Evolutionary conservation across 345 rosid species (phyloP), one percentile per base, ranked within the genome.

Genomic region (Rhodomyrtus tomentosa): DNA sequence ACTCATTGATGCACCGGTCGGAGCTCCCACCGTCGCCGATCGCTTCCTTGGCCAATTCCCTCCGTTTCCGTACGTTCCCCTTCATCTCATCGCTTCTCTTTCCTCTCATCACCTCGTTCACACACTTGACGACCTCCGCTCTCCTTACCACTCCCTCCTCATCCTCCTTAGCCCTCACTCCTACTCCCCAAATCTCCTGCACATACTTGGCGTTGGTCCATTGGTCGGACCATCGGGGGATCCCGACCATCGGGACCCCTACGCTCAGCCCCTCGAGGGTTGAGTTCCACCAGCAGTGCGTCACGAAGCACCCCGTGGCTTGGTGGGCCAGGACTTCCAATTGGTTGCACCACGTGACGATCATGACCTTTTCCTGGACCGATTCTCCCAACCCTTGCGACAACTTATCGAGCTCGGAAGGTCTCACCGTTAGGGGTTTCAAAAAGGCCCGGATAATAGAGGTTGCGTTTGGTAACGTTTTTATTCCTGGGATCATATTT

Each of bases 141-240:
- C 87, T 91, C 85, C 89, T 91, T 88, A 95, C 95, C n/a, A 90
- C 53, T n/a, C 93, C 93, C 50, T 86, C 82, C 3, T 87, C 93
- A 80, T 86, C 92, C 89, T 91, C 95, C 56, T 87, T 90, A 1
- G 90, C 94, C 85, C 94, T 88, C 18, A 88, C 90, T 72, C 98
- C 96, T 4, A 93, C 89, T 84, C 45, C 84, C 98, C 98, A 95
- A 32, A 92, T 82, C 72, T 95, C 91, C 84, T 92, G 95, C 51
- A 91, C 87, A 40, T 81, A 93, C 93, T 89, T 92, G 5, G 98
- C 94, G 83, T 95, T 93, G 3, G 91, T 84, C 79, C 91, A 59
- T 86, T 95, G 98, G 81, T 95, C 98, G 4, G 93, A 84, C 94
- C 95, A 93, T 42, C 91, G 90, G 2, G 96, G 96, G 85, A 95